Conservation (phyloP, 371 early-diverging fungal genomes). For the Nematocida ironsii region DNA sequence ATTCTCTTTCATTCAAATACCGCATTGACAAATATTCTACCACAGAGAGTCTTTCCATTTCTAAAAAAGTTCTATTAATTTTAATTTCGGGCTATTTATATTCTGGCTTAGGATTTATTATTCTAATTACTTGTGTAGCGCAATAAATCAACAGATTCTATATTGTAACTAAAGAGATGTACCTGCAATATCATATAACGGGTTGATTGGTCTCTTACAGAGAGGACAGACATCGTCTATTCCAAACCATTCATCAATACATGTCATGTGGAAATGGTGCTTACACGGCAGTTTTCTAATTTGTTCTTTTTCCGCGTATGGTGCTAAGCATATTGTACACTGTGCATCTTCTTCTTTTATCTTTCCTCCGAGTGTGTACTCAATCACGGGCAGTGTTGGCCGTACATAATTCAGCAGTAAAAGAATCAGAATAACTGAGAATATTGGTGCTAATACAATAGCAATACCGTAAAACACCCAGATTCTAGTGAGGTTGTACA, state of each 20-base stretch:
- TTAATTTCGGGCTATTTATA: neutral
- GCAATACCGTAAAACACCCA: constrained; percentile 68
- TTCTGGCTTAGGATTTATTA: neutral
- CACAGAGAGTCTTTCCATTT: constrained; percentile 33
- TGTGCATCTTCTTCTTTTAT: constrained; percentile 67
- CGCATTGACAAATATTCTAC: constrained; percentile 34
- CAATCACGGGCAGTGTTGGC: constrained; percentile 69
- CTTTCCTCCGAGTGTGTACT: constrained; percentile 62
- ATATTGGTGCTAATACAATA: constrained; percentile 68
- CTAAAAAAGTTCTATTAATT: constrained; percentile 21
- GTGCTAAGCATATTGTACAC: constrained; percentile 70
- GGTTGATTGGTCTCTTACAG: constrained; percentile 70
- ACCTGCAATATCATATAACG: constrained; percentile 70
- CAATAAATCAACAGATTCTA: neutral
- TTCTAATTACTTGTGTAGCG: neutral
- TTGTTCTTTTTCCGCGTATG: constrained; percentile 62
- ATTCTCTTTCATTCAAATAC: constrained; percentile 43
- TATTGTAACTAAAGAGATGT: neutral
- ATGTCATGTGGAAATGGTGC: constrained; percentile 70
- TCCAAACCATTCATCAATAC: constrained; percentile 71
- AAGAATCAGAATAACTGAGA: constrained; percentile 69
- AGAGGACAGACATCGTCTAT: constrained; percentile 70
- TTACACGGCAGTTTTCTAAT: constrained; percentile 70
- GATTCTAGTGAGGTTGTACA: constrained; percentile 68
- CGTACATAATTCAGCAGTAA: constrained; percentile 67